Conservation (phyloP, 2,329 filamentous ascomycete genomes). For the Penicillium sp. region DNA sequence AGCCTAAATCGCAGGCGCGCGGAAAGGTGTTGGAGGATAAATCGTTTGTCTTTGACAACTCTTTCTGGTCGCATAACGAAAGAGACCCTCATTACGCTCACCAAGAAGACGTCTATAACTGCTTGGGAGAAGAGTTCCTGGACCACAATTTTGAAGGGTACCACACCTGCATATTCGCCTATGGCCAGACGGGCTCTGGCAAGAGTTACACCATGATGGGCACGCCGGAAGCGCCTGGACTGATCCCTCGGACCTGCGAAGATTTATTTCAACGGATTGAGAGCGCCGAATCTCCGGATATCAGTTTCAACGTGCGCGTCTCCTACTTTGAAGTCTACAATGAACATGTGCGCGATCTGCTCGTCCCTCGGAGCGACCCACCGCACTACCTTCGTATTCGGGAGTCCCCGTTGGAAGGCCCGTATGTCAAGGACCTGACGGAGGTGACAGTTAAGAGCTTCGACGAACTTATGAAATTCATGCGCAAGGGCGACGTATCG, state of each 20-base stretch:
- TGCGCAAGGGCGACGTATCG: slow-evolving; percentile 80
- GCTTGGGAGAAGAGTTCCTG: slow-evolving; percentile 87
- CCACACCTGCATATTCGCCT: slow-evolving; percentile 97
- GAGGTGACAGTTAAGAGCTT: slow-evolving; percentile 85
- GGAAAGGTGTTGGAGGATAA: slow-evolving; percentile 73
- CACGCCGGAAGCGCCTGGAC: slow-evolving; percentile 67
- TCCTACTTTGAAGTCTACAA: slow-evolving; percentile 99
- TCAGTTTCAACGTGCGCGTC: slow-evolving; percentile 92
- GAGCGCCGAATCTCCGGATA: slow-evolving; percentile 72
- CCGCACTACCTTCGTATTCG: slow-evolving; percentile 94
- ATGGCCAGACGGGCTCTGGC: slow-evolving; percentile 92
- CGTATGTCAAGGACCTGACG: slow-evolving; percentile 92
- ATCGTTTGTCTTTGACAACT: slow-evolving; percentile 90
- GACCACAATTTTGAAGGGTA: slow-evolving; percentile 99
- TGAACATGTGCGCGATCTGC: slow-evolving; percentile 89
- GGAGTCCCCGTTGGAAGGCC: slow-evolving; percentile 90
- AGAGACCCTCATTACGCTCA: slow-evolving; percentile 76
- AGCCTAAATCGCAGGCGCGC: slow-evolving; percentile 55
- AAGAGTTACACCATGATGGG: slow-evolving; percentile 99
- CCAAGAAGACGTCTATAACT: slow-evolving; percentile 89
- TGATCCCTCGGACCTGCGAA: slow-evolving; percentile 91
- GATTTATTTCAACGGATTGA: slow-evolving; percentile 92
- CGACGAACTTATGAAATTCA: slow-evolving; percentile 75
- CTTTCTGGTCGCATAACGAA: slow-evolving; percentile 88
- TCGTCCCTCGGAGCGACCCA: slow-evolving; percentile 68